Evolutionary conservation across 805 yeast genomes (phyloP), one percentile per base, ranked within the genome.

Genomic region (Ogataea salicorniae): DNA sequence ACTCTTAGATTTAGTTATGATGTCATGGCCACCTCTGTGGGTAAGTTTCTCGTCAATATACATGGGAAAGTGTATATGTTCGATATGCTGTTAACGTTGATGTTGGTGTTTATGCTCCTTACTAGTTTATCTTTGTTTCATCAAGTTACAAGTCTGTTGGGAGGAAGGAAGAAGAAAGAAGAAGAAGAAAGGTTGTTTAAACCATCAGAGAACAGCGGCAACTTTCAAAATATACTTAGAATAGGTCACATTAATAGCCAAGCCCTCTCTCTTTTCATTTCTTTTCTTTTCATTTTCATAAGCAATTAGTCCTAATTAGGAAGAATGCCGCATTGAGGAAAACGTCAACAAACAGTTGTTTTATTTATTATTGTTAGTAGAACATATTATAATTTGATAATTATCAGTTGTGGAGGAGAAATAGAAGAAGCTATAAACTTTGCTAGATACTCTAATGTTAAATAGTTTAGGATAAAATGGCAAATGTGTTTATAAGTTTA

Each of bases 21-120:
- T 13, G 29, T 37, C 13, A n/a, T 16, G 34, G 42, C 31, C 37
- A 34, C 45, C 35, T 16, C 29, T n/a, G n/a, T 41, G 34, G 26
- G 43, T 34, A 26, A 49, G 36, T 33, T 26, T 42, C 37, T 46
- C 52, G 18, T 46, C 46, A 8, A 16, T 43, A 15, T 39, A 38
- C 52, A 48, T 48, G 38, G 26, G 15, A 35, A 35, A 35, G 22
- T 26, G 31, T 26, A 26, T 26, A 26, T 26, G 9, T 1, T 2
- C 6, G 31, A 26, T 9, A 26, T 3, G 11, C 6, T 9, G 31
- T 26, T 9, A 26, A 8, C 6, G 31, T 5, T 26, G 31, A 9
- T 26, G 31, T 9, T 26, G 31, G n/a, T n/a, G n/a, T n/a, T n/a
- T 20, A 20, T 20, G 4, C 4, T 20, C 20, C 20, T 11, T 26